Percentiles rank a stretch among this genome's conserved stretches.
These are phyloP conservation scores for Fusarium decemcellulare DNA, from an alignment of 2,329 filamentous ascomycete species.

Conservation along the genomic window DNA sequence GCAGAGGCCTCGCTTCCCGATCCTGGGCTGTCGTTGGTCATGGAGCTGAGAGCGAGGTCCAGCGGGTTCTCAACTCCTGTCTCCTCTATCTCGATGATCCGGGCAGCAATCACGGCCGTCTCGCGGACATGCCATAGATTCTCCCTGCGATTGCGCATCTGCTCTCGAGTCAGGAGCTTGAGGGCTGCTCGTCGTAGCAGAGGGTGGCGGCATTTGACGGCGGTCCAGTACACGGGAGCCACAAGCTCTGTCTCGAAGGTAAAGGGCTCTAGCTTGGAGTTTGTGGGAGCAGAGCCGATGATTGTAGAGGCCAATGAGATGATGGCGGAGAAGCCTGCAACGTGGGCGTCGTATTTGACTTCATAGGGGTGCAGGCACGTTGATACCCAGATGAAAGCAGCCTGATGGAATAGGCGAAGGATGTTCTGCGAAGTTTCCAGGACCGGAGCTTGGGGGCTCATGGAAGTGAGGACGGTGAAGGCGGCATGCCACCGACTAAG, in stretches of 20 bases:
- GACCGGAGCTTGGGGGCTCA: constrained; percentile 32
- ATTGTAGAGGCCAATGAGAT: constrained; percentile 52
- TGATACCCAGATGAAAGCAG: constrained; percentile 52
- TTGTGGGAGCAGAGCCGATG: constrained; percentile 32
- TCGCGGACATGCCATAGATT: constrained; percentile 56
- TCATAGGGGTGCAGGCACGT: constrained; percentile 50
- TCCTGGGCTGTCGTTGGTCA: neutral
- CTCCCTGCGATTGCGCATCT: constrained; percentile 53
- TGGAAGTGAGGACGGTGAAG: constrained; percentile 48
- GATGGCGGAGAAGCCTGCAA: constrained; percentile 54
- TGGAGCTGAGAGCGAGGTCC: constrained; percentile 1
- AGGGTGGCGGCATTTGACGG: constrained; percentile 58
- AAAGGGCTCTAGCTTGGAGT: constrained; percentile 47
- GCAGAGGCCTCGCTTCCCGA: constrained; percentile 2
- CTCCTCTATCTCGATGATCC: constrained; percentile 56
- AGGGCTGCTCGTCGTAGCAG: constrained; percentile 56
- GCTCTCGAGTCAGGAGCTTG: constrained; percentile 50
- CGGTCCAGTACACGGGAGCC: constrained; percentile 59
- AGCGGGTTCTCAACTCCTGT: neutral
- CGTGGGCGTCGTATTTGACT: constrained; percentile 52
- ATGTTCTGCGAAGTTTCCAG: constrained; percentile 44
- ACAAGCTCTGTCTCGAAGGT: constrained; percentile 60
- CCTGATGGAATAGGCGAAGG: constrained; percentile 55
- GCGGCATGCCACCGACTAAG: constrained; percentile 50
- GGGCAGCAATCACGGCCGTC: constrained; percentile 50